These are phyloP conservation scores for Polytrichum commune DNA, from an alignment of 225 moss, liverwort and hornwort species.

Conservation along the genomic window DNA sequence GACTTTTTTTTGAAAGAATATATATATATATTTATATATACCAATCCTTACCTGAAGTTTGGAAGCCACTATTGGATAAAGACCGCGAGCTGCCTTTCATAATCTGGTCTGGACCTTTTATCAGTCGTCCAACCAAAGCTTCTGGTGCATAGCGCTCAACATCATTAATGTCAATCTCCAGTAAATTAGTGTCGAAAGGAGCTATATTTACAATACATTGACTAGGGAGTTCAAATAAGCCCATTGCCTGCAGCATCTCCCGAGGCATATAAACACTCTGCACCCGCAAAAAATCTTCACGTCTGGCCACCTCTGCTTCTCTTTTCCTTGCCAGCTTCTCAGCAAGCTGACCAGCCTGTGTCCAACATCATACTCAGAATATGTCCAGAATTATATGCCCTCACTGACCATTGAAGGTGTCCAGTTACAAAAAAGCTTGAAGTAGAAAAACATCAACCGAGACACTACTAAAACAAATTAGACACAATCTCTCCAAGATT, in stretches of 20 bases:
- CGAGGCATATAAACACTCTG: slow-evolving; percentile 77
- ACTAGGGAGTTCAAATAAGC: slow-evolving; percentile 88
- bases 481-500: too few relatives aligned
- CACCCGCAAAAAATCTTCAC: slow-evolving; percentile 79
- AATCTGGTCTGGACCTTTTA: slow-evolving; percentile 61
- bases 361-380: neutral
- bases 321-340: slow-evolving; percentile 96
- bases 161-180: slow-evolving; percentile 85
- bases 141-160: slow-evolving; percentile 94
- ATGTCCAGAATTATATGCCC: neutral
- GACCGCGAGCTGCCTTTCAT: slow-evolving; percentile 52
- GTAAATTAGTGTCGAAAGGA: slow-evolving; percentile 79
- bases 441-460: too few relatives aligned
- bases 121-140: slow-evolving; percentile 72
- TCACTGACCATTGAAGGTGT: neutral
- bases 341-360: slow-evolving; percentile 87
- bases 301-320: slow-evolving; percentile 78
- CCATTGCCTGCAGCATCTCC: slow-evolving; percentile 84
- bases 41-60: slow-evolving; percentile 35
- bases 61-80: slow-evolving; percentile 58
- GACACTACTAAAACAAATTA: too few relatives aligned
- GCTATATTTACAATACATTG: slow-evolving; percentile 98
- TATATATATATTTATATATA: neutral
- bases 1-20: neutral
- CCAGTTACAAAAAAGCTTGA: neutral